phyloP scores from a whole-genome alignment of 1,284 basidiomycete genomes.

The Inonotus hispidus region DNA sequence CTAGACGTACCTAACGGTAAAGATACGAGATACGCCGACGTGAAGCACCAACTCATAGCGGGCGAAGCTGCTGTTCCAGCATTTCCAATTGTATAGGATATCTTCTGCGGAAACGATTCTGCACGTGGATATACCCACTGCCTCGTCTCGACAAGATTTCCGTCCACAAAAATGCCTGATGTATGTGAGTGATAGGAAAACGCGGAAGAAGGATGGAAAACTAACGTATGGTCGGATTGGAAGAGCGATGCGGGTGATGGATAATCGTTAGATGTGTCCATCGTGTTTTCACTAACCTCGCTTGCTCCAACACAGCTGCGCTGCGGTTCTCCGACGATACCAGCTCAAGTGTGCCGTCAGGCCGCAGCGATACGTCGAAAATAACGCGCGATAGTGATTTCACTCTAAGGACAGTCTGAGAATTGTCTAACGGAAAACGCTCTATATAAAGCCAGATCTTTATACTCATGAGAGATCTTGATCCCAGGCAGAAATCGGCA shows the following conservation, averaged over 20 bases:
- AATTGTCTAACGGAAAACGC: slow-evolving; percentile 38
- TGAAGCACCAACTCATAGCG: slow-evolving; percentile 63
- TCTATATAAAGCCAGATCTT: slow-evolving; percentile 71
- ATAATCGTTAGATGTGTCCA: slow-evolving; percentile 69
- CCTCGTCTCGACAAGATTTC: slow-evolving; percentile 53
- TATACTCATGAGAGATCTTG: slow-evolving; percentile 12
- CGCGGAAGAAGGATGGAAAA: neutral
- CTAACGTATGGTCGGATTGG: slow-evolving; percentile 60
- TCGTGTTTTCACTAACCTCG: slow-evolving; percentile 42
- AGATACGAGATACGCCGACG: slow-evolving; percentile 59
- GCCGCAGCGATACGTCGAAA: slow-evolving; percentile 43
- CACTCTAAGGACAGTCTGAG: slow-evolving; percentile 44
- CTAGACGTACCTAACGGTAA: slow-evolving; percentile 47
- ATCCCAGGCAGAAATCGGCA: neutral
- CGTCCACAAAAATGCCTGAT: slow-evolving; percentile 70
- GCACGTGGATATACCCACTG: slow-evolving; percentile 56
- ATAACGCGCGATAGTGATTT: slow-evolving; percentile 29
- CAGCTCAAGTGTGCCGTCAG: slow-evolving; percentile 53
- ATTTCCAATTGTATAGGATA: slow-evolving; percentile 52
- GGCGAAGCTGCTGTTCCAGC: slow-evolving; percentile 26
- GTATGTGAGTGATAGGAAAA: neutral
- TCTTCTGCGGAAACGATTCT: slow-evolving; percentile 33
- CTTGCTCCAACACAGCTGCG: slow-evolving; percentile 38
- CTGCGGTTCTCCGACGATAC: slow-evolving; percentile 38
- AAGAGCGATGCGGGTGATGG: slow-evolving; percentile 50